Conservation (phyloP, 1,139 yeast genomes). For the Spencermartinsiella ligniputridi region DNA sequence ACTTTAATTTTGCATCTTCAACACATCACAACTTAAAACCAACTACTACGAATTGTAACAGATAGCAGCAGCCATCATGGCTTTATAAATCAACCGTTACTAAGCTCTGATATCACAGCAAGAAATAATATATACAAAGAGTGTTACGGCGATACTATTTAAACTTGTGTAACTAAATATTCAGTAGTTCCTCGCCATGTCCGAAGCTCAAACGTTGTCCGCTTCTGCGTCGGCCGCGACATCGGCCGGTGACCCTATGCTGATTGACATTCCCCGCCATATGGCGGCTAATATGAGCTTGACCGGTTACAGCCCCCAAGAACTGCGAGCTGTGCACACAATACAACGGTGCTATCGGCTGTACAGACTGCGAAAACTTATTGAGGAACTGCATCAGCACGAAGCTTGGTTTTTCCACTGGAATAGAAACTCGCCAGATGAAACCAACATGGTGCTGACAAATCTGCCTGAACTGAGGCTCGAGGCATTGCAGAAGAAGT, state of each 20-base stretch:
- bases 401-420: slow-evolving; percentile 22
- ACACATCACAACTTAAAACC: no score
- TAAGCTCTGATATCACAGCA: no score
- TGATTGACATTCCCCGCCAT: neutral
- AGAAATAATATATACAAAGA: no score
- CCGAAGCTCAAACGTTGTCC: neutral
- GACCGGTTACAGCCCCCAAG: neutral
- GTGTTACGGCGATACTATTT: no score
- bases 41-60: no score
- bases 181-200: neutral
- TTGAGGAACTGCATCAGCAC: slow-evolving; percentile 9
- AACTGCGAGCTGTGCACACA: slow-evolving; percentile 12
- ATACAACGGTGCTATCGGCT: slow-evolving; percentile 19
- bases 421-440: slow-evolving; percentile 1
- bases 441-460: slow-evolving; percentile 4
- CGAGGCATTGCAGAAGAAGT: slow-evolving; percentile 12
- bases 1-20: no score
- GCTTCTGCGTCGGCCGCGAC: neutral
- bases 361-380: slow-evolving; percentile 15
- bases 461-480: slow-evolving; percentile 11
- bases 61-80: no score
- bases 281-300: neutral
- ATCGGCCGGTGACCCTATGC: neutral
- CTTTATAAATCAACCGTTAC: no score
- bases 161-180: neutral